Percentiles rank a stretch among this genome's conserved stretches.
Conservation (phyloP, 805 yeast species). For the Sugiyamaella boreocaroliniensis region DNA sequence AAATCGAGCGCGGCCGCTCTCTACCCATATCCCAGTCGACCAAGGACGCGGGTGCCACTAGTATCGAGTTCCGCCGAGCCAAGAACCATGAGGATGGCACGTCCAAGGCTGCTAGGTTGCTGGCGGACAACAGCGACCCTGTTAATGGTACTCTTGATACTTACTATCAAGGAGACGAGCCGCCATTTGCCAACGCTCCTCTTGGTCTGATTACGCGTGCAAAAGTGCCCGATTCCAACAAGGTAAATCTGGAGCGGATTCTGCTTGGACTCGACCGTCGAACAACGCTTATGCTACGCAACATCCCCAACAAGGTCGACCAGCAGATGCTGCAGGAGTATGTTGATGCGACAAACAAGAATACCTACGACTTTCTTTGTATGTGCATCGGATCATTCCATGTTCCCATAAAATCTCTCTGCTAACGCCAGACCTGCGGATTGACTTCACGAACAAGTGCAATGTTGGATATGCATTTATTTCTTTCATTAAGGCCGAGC, state of each 20-base stretch:
- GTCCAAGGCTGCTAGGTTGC: neutral
- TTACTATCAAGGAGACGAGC: neutral
- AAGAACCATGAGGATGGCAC: neutral
- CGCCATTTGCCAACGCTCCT: neutral
- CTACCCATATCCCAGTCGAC: too few relatives aligned
- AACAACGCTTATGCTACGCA: constrained; percentile 47
- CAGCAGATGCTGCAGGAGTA: constrained; percentile 41
- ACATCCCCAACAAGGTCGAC: constrained; percentile 47
- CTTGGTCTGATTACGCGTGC: constrained; percentile 23
- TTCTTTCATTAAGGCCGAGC: constrained; percentile 40
- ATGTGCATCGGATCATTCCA: constrained; percentile 14
- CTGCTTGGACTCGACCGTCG: constrained; percentile 39
- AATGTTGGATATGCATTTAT: constrained; percentile 54
- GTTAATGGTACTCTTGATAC: neutral
- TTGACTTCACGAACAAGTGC: constrained; percentile 47
- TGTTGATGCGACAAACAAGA: constrained; percentile 40
- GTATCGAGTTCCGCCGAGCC: neutral
- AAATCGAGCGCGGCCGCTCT: too few relatives aligned
- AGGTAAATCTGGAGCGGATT: constrained; percentile 38
- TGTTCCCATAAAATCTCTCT: too few relatives aligned
- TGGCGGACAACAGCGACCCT: neutral
- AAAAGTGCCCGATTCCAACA: constrained; percentile 30
- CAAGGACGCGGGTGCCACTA: too few relatives aligned
- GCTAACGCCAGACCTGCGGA: constrained; percentile 35
- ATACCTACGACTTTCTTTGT: constrained; percentile 37